Conservation (phyloP, 2,329 filamentous ascomycete genomes). For the Fusarium pseudonygamai region DNA sequence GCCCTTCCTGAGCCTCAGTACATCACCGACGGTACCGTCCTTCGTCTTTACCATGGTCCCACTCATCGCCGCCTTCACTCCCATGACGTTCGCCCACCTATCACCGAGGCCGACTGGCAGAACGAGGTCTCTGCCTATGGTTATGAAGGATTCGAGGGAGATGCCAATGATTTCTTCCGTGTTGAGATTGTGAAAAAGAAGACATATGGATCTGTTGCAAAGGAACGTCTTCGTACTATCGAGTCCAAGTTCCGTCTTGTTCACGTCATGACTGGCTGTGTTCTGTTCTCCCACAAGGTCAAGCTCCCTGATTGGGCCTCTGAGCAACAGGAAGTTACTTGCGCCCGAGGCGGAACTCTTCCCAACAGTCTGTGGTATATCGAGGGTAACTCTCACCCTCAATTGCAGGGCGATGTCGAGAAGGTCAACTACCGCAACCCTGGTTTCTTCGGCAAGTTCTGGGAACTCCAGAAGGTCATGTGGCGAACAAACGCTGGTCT, state of each 20-base stretch:
- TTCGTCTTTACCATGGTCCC: constrained; percentile 84
- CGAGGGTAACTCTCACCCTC: constrained; percentile 87
- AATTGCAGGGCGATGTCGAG: constrained; percentile 78
- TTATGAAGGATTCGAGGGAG: constrained; percentile 94
- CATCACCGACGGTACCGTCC: constrained; percentile 80
- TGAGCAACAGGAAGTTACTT: constrained; percentile 99
- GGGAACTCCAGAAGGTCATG: constrained; percentile 97
- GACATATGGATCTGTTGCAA: constrained; percentile 81
- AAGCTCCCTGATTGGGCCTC: constrained; percentile 98
- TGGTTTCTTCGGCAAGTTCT: constrained; percentile 97
- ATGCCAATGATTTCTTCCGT: constrained; percentile 95
- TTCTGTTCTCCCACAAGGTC: constrained; percentile 97
- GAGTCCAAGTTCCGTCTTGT: constrained; percentile 96
- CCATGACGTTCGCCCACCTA: constrained; percentile 87
- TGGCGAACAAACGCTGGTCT: constrained; percentile 98
- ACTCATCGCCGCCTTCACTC: constrained; percentile 94
- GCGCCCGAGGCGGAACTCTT: constrained; percentile 87
- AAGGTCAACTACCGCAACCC: constrained; percentile 96
- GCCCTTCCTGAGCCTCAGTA: constrained; percentile 70
- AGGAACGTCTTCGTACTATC: constrained; percentile 89
- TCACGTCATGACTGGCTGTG: constrained; percentile 96
- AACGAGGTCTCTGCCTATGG: constrained; percentile 97
- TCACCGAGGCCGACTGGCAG: constrained; percentile 92
- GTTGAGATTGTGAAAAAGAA: constrained; percentile 93
- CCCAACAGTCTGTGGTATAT: constrained; percentile 99